Evolutionary conservation across 768 basidiomycete species (phyloP), one percentile per base, ranked within the genome.

Genomic region (Tubosaeta sp.): DNA sequence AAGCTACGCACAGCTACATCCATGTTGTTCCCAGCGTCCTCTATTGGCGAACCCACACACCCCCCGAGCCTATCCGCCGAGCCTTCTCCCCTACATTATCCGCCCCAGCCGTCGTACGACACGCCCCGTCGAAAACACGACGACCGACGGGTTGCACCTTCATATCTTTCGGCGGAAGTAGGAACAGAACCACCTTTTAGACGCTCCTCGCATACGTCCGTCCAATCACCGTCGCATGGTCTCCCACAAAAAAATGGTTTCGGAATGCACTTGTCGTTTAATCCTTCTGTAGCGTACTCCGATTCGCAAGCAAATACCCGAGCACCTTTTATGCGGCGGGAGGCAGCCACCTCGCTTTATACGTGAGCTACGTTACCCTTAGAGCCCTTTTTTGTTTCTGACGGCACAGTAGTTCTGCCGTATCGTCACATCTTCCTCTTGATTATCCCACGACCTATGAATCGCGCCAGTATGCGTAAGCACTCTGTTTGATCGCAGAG

Each of bases 261-360:
- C 7, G 55, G 47, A 31, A 49, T 45, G 41, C 64, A 50, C 27
- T 10, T 76, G 52, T 48, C 62, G 7, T 81, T 78, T 58, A 71
- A 79, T 61, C 76, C 75, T 24, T 74, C 72, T 9, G 54, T 76
- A 41, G 81, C 81, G 13, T 83, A 83, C 58, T 48, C 62, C 14
- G 63, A 53, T 35, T 55, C 52, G 25, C 53, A 52, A 43, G 54
- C 54, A n/a, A 49, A 48, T 42, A 16, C 31, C 46, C 38, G 35
- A 25, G 6, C 35, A 6, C 21, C 13, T 7, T 19, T 47, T 53
- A 44, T 53, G 22, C 60, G 57, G n/a, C 56, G 51, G 19, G 46
- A 56, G n/a, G 40, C 56, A 2, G 54, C 77, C 1, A 55, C 71
- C 14, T 70, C 78, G 3, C 75, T 86, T 27, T 87, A 87, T 70